Base-by-base conservation (phyloP, 1,284 basidiomycete genomes). In the Ustilago xerochloae region DNA sequence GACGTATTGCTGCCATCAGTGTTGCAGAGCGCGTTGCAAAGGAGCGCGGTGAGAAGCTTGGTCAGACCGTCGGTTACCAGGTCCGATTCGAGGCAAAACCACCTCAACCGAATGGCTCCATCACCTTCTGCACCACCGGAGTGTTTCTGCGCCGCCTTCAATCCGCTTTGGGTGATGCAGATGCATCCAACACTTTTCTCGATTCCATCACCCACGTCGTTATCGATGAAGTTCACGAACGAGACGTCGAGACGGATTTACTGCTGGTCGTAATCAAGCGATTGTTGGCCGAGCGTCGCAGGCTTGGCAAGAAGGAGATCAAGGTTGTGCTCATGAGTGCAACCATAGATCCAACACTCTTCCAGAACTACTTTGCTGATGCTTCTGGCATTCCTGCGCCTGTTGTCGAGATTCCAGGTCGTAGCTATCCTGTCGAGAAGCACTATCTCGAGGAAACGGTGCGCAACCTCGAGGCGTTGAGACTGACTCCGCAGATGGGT, bases 171-270 rank as follows among this genome's bases (percentile, higher is more conserved):
- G 82, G 85, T 33, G 74, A 79, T 32, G 65, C 69, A 10, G 74
- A 77, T 8, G 63, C 60, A 4, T 63, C 68, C 45, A 73, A 65
- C 57, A 73, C 63, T 16, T 87, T 85, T 74, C 87, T 97, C 72
- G 94, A 97, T 79, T 88, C 90, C 59, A 88, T 97, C 48, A 94
- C 94, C 8, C 95, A 98, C 85, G 89, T 98, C 65, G 86, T 97
- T 38, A 92, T 97, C 41, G 95, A 99, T 84, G 95, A 99, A 85
- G 95, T 96, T 3, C 95, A 99, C 85, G 94, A 97, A 85, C 90
- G 95, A 30, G 94, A 97, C 80, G 90, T 97, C 61, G 94, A 97
- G 83, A 97, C 93, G 0, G 96, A 98, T 85, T 86, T 98, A 47
- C 86, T 96, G 47, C 89, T 99, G 9, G 93, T 96, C 61, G 93